Base-by-base conservation (phyloP, 495 filamentous ascomycete species). In the Neurospora sp. region DNA sequence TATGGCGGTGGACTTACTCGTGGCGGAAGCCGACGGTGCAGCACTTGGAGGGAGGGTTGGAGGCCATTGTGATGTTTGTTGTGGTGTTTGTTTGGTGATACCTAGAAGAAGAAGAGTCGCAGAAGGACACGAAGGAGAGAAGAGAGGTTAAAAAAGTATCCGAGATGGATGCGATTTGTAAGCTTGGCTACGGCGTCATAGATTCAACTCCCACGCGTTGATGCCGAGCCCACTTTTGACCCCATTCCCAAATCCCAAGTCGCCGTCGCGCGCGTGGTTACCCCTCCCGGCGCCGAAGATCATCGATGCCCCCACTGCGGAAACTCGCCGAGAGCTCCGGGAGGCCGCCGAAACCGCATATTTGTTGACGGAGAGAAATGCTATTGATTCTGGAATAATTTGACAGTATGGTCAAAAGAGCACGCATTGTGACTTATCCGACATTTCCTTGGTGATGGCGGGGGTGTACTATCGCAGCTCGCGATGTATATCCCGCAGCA, bases 1-100 rank as follows among this genome's bases (percentile, higher is more conserved):
- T 11, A 48, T 70, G 48, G 53, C 3, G 41, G 73, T 39, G 18
- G 5, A 46, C 79, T 69, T 75, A 80, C 79, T 80, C 78, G 40
- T 81, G 79, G 69, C 75, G 77, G 72, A 78, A 72, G 53, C 81
- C 81, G 38, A 82, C 48, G 40, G 77, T 78, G 79, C 81, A 82
- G 77, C 81, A 82, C 42, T 73, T 73, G 9, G 69, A 74, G 14
- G 79, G 80, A 16, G 78, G 76, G 53, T 81, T 76, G 8, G 81
- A 82, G 35, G 81, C 81, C 81, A 82, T 82, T 41, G 69, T 74
- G 40, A 72, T 68, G 46, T 3, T 46, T 20, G 18, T 16, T 66
- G 53, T 35, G 27, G 53, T 66, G 53, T 35, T 66, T 6, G 48
- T 31, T 59, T 35, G 53, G 53, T 66, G 53, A 66, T 37, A 66